phyloP scores from a whole-genome alignment of 1,284 basidiomycete species.

The Cryptococcus maquisensis region DNA sequence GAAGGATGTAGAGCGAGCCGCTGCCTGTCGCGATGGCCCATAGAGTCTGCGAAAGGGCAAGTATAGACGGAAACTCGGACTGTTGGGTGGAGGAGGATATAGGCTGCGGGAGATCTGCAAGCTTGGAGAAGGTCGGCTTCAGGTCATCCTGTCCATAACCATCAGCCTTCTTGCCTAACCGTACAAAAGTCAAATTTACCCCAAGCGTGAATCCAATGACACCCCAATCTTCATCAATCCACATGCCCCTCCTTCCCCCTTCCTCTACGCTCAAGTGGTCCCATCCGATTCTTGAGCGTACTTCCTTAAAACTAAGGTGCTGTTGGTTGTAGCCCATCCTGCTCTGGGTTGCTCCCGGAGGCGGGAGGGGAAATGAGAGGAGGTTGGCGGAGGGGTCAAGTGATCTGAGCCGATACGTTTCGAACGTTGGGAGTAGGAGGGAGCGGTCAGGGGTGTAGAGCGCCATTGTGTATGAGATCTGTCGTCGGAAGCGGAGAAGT shows the following conservation, averaged over 20 bases:
- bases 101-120: conserved; percentile 60
- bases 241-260: conserved; percentile 53
- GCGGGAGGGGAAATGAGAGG: conserved; percentile 24
- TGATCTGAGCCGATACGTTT: conserved; percentile 41
- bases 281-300: conserved; percentile 75
- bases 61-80: conserved; percentile 72
- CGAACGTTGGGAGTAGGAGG: conserved; percentile 39
- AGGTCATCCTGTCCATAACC: conserved; percentile 51
- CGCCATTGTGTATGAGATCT: conserved; percentile 15
- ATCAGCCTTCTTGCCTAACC: conserved; percentile 4
- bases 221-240: conserved; percentile 64
- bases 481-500: no score
- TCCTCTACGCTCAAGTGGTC: conserved; percentile 67
- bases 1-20: conserved; percentile 61
- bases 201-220: conserved; percentile 62
- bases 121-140: conserved; percentile 56
- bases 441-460: conserved; percentile 28
- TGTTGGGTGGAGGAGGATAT: conserved; percentile 26
- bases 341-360: conserved; percentile 35
- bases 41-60: conserved; percentile 55
- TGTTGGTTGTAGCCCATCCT: conserved; percentile 30
- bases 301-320: conserved; percentile 54
- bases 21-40: conserved; percentile 68
- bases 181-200: conserved; percentile 18
- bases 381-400: conserved; percentile 32